Percentiles rank a stretch among this genome's conserved stretches.
Evolutionary conservation across 1,139 yeast genomes (phyloP).

Genomic region (Diutina ranongensis): DNA sequence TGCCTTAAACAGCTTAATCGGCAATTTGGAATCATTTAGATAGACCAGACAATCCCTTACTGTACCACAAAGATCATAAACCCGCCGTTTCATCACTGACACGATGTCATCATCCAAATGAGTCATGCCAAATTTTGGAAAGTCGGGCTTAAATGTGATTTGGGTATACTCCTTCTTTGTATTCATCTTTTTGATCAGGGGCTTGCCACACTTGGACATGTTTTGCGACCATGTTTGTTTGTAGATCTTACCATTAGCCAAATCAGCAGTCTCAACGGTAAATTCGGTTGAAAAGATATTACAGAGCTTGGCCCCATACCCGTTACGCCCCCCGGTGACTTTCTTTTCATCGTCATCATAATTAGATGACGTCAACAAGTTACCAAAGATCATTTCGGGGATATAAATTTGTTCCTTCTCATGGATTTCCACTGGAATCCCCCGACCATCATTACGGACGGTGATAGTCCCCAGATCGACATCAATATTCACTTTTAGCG

Average conservation of each 20-base stretch:
- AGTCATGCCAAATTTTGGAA: conserved; percentile 75
- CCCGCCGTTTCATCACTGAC: conserved; percentile 84
- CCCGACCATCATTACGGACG: conserved; percentile 87
- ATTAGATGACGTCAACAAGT: conserved; percentile 86
- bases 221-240: conserved; percentile 79
- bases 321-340: conserved; percentile 98
- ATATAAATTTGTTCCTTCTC: conserved; percentile 84
- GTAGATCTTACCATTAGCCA: conserved; percentile 48
- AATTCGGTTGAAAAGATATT: conserved; percentile 90
- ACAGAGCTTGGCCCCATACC: conserved; percentile 91
- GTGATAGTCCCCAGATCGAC: conserved; percentile 64
- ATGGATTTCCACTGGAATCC: conserved; percentile 93
- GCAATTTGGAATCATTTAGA: conserved; percentile 64
- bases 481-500: conserved; percentile 69
- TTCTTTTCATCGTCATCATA: conserved; percentile 93
- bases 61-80: conserved; percentile 91
- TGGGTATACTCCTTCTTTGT: conserved; percentile 72
- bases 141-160: conserved; percentile 83
- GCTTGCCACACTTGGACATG: conserved; percentile 71
- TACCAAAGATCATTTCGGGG: conserved; percentile 95
- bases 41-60: conserved; percentile 76
- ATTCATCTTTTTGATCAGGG: conserved; percentile 53
- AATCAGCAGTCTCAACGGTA: conserved; percentile 82
- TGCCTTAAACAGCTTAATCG: conserved; percentile 64
- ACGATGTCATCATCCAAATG: conserved; percentile 69